Conservation (phyloP, 2,329 filamentous ascomycete species). For the Fusarium newnesense region DNA sequence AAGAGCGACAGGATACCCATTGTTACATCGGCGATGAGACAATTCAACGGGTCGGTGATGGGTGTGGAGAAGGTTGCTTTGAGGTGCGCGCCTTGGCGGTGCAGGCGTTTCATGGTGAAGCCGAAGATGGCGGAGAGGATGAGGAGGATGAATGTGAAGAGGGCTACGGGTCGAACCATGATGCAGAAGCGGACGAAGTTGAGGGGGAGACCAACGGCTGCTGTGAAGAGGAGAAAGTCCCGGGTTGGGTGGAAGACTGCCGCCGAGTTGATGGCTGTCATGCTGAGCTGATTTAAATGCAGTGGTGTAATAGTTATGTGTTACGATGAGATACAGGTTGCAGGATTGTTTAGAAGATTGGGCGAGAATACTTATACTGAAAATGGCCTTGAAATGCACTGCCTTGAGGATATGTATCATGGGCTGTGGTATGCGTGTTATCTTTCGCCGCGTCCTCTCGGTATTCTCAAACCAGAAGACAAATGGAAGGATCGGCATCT, state of each 20-base stretch:
- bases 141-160: not conserved
- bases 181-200: constrained; percentile 7
- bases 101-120: not conserved
- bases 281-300: no score
- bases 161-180: not conserved
- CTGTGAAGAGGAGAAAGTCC: not conserved
- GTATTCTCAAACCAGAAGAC: not conserved
- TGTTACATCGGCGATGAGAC: not conserved
- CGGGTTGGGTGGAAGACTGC: not conserved
- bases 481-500: not conserved
- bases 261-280: not conserved
- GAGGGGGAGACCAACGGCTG: not conserved
- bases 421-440: not conserved
- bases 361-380: no score
- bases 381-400: accelerated
- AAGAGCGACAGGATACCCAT: not conserved
- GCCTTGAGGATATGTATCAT: not conserved
- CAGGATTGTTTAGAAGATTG: no score
- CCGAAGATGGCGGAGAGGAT: not conserved
- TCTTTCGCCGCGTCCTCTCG: accelerated
- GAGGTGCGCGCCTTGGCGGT: not conserved
- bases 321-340: no score
- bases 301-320: no score
- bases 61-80: not conserved
- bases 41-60: not conserved